Conservation (phyloP, 768 basidiomycete species). For the Termitomyces sp. region DNA sequence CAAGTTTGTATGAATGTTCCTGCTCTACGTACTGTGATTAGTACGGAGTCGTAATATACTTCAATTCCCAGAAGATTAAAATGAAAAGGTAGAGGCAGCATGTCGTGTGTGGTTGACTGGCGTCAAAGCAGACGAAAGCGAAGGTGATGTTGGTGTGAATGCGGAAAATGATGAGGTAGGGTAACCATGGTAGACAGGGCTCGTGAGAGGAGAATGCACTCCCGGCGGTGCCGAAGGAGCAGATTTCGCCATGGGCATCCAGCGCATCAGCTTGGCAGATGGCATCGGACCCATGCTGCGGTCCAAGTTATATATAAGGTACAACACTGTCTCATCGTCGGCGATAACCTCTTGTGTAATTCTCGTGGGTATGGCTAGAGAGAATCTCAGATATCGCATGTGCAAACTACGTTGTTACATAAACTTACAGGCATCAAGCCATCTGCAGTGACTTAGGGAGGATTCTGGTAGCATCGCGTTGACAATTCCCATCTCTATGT, state of each 20-base stretch:
- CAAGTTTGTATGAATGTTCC: background rate
- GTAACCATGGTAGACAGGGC: constrained; percentile 12
- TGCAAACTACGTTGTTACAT: constrained; percentile 8
- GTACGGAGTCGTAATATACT: constrained; percentile 3
- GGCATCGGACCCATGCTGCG: constrained; percentile 49
- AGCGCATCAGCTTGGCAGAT: constrained; percentile 47
- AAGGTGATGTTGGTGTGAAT: constrained; percentile 26
- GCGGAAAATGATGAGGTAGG: constrained; percentile 10
- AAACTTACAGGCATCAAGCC: constrained; percentile 62
- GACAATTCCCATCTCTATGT: constrained; percentile 42
- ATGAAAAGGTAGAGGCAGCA: constrained; percentile 1
- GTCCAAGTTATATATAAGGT: constrained; percentile 65
- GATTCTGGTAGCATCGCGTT: constrained; percentile 65
- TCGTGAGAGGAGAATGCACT: constrained; percentile 2
- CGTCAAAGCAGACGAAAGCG: constrained; percentile 17
- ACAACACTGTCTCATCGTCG: constrained; percentile 58
- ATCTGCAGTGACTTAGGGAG: constrained; percentile 56
- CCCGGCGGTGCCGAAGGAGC: background rate
- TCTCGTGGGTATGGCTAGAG: constrained; percentile 43
- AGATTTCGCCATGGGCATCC: constrained; percentile 34
- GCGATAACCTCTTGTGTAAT: constrained; percentile 69
- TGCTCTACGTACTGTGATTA: constrained; percentile 1
- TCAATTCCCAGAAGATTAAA: background rate
- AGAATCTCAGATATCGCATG: constrained; percentile 17
- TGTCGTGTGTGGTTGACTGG: constrained; percentile 1